Evolutionary conservation across 441 rosid genomes (phyloP), one percentile per base, ranked within the genome.

Genomic region (Populus hybrid): DNA sequence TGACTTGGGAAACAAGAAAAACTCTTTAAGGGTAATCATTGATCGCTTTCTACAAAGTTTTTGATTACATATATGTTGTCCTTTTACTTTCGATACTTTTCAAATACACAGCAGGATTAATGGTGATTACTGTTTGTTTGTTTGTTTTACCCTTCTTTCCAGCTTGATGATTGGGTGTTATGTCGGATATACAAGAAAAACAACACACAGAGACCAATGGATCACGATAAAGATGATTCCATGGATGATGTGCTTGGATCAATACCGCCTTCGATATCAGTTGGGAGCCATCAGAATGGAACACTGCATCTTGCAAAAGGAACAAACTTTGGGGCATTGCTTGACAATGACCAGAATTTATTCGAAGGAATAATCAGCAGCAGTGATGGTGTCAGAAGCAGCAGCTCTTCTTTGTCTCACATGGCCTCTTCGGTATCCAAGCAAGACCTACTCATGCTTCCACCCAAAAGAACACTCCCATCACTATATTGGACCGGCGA

Each of bases 91-190:
- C 16, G 11, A 8, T 8, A 59, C 24, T 59, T 59, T n/a, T n/a
- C 65, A 3, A 9, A 21, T 21, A 9, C 28, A 61, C 66, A 3
- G 66, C 9, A 21, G 9, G 42, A 26, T 14, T 46, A 77, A 61
- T 16, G 6, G 11, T 38, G 14, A 40, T 70, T 35, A 16, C 19
- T 19, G 8, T 28, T 30, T 14, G 50, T 24, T 75, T 3, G 19
- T 38, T 35, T 59, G 5, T 53, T 30, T 28, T n/a, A 18, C 32
- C 46, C 23, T 14, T 38, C 57, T 59, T 30, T 65, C 71, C 84
- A 93, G 98, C 90, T 93, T 75, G 98, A 93, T 82, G 97, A 93
- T 77, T 92, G 97, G 98, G 97, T 93, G 75, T 75, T 92, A 67
- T 93, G 98, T 82, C 90, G 98, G 73, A 90, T 93, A 79, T 93